These are phyloP conservation scores for Annulohypoxylon nitens DNA, from an alignment of 495 filamentous ascomycete species.

Conservation along the genomic window DNA sequence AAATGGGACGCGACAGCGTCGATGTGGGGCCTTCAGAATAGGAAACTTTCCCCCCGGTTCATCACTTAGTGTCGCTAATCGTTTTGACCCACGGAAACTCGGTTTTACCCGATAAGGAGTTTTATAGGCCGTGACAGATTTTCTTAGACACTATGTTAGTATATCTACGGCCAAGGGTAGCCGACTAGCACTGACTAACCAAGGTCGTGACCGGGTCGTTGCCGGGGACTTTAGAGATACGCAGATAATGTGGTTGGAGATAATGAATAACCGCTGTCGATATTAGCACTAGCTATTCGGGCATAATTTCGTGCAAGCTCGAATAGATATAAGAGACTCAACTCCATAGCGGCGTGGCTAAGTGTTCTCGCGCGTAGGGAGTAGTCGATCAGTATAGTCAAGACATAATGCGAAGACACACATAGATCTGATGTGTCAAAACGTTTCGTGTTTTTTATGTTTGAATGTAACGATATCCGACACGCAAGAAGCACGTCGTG, in stretches of 20 bases:
- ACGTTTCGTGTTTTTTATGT: background rate
- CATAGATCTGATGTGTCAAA: background rate
- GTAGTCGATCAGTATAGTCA: background rate
- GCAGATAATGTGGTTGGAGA: background rate
- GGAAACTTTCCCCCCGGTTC: background rate
- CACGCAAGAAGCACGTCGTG: background rate
- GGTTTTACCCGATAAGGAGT: background rate
- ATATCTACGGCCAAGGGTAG: background rate
- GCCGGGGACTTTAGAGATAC: background rate
- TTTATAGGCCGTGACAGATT: background rate
- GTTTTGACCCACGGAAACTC: background rate
- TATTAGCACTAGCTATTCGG: background rate
- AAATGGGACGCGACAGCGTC: background rate
- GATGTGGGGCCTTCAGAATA: background rate
- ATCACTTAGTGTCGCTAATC: background rate
- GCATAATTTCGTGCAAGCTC: background rate
- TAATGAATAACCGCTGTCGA: background rate
- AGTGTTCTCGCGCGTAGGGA: background rate
- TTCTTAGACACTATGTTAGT: background rate
- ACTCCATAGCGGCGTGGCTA: background rate
- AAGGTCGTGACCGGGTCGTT: slow-evolving; percentile 1
- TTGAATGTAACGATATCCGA: background rate
- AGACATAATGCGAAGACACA: background rate
- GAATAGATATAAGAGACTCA: background rate
- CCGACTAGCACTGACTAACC: background rate